phyloP scores from a whole-genome alignment of 768 basidiomycete genomes.

The Suillus subalutaceus region DNA sequence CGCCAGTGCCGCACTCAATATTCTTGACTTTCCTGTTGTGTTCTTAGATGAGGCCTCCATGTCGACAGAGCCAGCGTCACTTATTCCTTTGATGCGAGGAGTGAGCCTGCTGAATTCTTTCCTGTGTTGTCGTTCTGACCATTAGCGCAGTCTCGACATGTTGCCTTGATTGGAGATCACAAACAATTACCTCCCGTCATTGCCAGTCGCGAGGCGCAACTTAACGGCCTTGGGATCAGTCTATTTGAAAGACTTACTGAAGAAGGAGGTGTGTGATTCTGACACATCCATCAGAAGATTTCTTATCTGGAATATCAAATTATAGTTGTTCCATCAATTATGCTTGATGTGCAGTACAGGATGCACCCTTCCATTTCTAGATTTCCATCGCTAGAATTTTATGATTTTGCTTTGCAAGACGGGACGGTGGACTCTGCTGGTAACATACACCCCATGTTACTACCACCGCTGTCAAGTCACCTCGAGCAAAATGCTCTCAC shows the following conservation, averaged over 20 bases:
- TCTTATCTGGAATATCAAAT: constrained; percentile 15
- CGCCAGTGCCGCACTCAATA: constrained; percentile 62
- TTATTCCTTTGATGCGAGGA: constrained; percentile 94
- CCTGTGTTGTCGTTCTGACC: constrained; percentile 14
- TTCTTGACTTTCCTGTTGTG: constrained; percentile 88
- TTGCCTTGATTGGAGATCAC: constrained; percentile 94
- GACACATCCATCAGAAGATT: constrained; percentile 6
- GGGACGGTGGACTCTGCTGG: constrained; percentile 67
- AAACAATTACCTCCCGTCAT: constrained; percentile 94
- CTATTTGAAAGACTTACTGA: constrained; percentile 90
- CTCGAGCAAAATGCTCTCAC: constrained; percentile 39
- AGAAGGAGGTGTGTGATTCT: constrained; percentile 65
- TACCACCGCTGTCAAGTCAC: constrained; percentile 65
- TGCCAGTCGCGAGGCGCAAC: constrained; percentile 70
- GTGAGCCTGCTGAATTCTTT: constrained; percentile 50
- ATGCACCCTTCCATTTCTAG: constrained; percentile 92
- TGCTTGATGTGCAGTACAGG: constrained; percentile 94
- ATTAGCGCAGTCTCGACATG: constrained; percentile 65
- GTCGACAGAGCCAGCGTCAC: constrained; percentile 91
- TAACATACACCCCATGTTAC: constrained; percentile 48
- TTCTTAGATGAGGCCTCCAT: constrained; percentile 96
- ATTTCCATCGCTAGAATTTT: constrained; percentile 88
- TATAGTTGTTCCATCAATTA: constrained; percentile 81
- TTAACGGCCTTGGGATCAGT: constrained; percentile 74
- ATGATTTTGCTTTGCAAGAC: constrained; percentile 67